Conservation (phyloP, 2,329 filamentous ascomycete species). For the Fusarium tjaetaba region DNA sequence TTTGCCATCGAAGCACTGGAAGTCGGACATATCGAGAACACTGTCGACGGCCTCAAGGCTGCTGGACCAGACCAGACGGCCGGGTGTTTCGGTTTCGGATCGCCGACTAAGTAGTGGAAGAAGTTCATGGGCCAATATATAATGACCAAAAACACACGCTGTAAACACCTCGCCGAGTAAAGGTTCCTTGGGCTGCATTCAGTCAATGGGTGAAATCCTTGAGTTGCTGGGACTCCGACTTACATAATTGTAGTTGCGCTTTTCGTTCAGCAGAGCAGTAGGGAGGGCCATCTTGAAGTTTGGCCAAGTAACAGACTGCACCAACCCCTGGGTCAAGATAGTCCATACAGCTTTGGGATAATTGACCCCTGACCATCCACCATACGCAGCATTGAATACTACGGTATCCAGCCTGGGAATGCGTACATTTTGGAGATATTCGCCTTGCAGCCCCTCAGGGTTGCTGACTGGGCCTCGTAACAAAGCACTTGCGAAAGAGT, state of each 20-base stretch:
- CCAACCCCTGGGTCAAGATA: slow-evolving; percentile 67
- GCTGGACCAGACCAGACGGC: slow-evolving; percentile 86
- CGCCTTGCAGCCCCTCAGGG: slow-evolving; percentile 51
- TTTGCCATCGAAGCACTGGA: slow-evolving; percentile 74
- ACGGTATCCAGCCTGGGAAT: slow-evolving; percentile 80
- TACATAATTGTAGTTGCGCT: slow-evolving; percentile 50
- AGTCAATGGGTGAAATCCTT: neutral
- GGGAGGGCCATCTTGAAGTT: slow-evolving; percentile 74
- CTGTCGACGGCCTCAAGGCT: slow-evolving; percentile 74
- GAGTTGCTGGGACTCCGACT: slow-evolving; percentile 4
- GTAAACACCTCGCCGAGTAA: slow-evolving; percentile 84
- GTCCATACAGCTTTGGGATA: slow-evolving; percentile 68
- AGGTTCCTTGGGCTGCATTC: slow-evolving; percentile 61
- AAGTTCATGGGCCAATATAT: slow-evolving; percentile 84
- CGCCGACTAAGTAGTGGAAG: slow-evolving; percentile 74
- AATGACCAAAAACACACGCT: slow-evolving; percentile 95
- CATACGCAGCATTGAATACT: slow-evolving; percentile 88
- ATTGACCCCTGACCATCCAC: slow-evolving; percentile 83
- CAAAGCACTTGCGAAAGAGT: slow-evolving; percentile 59
- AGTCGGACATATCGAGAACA: slow-evolving; percentile 72
- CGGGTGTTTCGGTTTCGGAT: slow-evolving; percentile 55
- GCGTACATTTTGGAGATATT: slow-evolving; percentile 55
- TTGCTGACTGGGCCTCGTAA: slow-evolving; percentile 57
- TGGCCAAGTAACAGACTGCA: slow-evolving; percentile 79
- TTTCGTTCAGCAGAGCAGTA: slow-evolving; percentile 56